These are phyloP conservation scores for Pythium apleroticum DNA, from an alignment of 352 stramenopile species.

Conservation along the genomic window DNA sequence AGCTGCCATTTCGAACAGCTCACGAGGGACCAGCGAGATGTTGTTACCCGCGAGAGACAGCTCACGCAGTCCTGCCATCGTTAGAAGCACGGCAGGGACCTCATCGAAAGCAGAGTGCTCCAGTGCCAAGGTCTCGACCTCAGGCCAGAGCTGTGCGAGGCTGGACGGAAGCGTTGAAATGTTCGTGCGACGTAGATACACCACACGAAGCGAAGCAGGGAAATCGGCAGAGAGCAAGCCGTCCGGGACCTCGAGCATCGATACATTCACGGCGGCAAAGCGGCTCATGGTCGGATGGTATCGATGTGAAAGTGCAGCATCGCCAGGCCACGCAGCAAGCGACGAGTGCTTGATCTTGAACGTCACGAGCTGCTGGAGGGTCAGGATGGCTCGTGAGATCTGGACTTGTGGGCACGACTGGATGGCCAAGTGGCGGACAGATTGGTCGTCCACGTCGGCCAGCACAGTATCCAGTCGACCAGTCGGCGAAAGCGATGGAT, in stretches of 20 bases:
- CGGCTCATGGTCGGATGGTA: constrained; percentile 15
- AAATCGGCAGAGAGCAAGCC: constrained; percentile 17
- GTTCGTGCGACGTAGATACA: constrained; percentile 13
- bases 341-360: constrained; percentile 22
- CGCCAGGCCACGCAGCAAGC: constrained; percentile 10
- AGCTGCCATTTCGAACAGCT: constrained; percentile 3
- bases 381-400: constrained; percentile 4
- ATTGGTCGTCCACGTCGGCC: neutral
- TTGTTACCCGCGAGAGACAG: constrained; percentile 22
- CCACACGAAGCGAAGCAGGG: neutral
- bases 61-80: constrained; percentile 1
- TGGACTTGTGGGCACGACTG: constrained; percentile 11
- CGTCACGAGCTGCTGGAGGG: constrained; percentile 9
- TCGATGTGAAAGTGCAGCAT: constrained; percentile 13
- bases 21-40: constrained; percentile 2
- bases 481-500: neutral
- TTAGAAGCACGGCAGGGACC: constrained; percentile 6
- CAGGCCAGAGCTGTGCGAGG: constrained; percentile 13
- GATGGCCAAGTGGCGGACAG: constrained; percentile 14
- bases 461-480: constrained; percentile 5
- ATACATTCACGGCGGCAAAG: constrained; percentile 21
- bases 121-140: constrained; percentile 6
- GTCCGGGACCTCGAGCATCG: constrained; percentile 11
- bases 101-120: constrained; percentile 6
- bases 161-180: constrained; percentile 12